Conservation (phyloP, 2,329 filamentous ascomycete species). For the Aspergillus aculeatinus region DNA sequence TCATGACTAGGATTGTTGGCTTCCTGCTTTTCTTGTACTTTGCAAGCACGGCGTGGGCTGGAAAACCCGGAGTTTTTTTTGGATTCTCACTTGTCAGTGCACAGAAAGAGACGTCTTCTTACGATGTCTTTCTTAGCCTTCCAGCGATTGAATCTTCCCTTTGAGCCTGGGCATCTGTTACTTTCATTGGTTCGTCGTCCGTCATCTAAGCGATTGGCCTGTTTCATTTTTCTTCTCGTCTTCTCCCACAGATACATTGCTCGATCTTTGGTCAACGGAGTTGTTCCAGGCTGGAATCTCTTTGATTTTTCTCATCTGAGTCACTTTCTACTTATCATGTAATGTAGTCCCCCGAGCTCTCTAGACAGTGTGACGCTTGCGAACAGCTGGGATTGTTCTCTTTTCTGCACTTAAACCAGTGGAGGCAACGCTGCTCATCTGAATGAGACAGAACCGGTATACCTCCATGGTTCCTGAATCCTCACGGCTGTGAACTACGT, state of each 20-base stretch:
- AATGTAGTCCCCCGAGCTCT: background rate
- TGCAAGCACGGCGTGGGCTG: background rate
- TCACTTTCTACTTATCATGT: background rate
- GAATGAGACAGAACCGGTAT: no score
- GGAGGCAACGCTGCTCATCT: no score
- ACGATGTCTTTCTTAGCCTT: background rate
- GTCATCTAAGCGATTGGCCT: background rate
- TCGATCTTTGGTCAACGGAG: background rate
- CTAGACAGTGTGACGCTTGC: background rate
- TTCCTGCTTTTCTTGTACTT: background rate
- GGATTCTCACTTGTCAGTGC: background rate
- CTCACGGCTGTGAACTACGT: no score
- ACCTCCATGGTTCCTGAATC: no score
- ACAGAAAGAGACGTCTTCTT: background rate
- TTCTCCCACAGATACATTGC: background rate
- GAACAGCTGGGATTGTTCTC: background rate
- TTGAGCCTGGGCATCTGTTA: background rate
- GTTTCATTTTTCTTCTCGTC: constrained; percentile 18
- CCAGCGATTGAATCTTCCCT: background rate
- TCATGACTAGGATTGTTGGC: constrained; percentile 8
- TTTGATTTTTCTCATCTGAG: background rate
- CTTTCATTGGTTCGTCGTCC: background rate
- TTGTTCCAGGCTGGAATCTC: background rate
- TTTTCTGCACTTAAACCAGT: no score
- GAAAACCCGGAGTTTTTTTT: background rate